Conservation (phyloP, 2,329 filamentous ascomycete species). For the Scortechinia acanthostroma region DNA sequence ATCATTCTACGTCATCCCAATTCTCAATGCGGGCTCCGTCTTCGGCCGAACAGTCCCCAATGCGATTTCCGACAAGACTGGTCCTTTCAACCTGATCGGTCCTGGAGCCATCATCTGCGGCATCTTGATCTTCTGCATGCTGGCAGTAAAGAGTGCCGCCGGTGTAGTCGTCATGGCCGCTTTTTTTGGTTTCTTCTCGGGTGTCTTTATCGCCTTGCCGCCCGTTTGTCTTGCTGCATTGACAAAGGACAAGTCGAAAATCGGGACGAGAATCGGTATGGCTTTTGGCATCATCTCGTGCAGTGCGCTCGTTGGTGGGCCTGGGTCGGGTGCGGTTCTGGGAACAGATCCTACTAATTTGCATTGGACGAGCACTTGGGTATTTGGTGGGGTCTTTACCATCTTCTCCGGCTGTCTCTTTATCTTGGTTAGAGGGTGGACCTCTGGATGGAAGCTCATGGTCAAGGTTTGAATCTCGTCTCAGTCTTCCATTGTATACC, state of each 20-base stretch:
- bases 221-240: conserved; percentile 24
- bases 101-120: conserved; percentile 18
- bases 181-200: conserved; percentile 27
- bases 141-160: conserved; percentile 18
- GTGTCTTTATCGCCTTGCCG: conserved; percentile 28
- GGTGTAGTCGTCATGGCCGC: conserved; percentile 20
- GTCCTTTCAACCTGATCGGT: conserved; percentile 25
- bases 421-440: background rate
- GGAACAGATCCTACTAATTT: conserved; percentile 8
- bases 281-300: conserved; percentile 17
- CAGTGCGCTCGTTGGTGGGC: conserved; percentile 17
- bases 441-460: background rate
- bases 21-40: conserved; percentile 26
- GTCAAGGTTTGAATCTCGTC: conserved; percentile 1
- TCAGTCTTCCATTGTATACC: too few species aligned
- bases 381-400: conserved; percentile 11
- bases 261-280: conserved; percentile 27
- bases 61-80: conserved; percentile 22
- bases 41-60: conserved; percentile 27
- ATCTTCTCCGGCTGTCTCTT: conserved; percentile 7
- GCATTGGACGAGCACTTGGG: conserved; percentile 24
- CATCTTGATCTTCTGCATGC: conserved; percentile 22
- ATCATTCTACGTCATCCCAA: conserved; percentile 26
- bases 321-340: conserved; percentile 21
- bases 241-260: conserved; percentile 23